Evolutionary conservation across 768 basidiomycete genomes (phyloP).

Genomic region (Suillus alpinus): DNA sequence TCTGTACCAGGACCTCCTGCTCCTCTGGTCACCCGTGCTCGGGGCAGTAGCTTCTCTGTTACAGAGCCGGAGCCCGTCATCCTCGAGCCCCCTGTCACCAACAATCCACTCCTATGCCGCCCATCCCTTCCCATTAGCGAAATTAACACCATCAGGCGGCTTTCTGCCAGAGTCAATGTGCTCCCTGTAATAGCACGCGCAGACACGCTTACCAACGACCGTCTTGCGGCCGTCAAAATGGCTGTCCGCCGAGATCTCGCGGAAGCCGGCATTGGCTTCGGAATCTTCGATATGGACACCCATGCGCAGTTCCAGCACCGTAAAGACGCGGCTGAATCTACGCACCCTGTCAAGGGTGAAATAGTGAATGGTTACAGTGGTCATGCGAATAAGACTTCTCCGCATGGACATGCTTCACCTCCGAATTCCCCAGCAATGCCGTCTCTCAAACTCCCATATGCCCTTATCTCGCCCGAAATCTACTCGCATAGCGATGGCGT

Average conservation of each 20-base stretch:
- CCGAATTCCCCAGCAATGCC: constrained; percentile 65
- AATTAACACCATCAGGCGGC: constrained; percentile 73
- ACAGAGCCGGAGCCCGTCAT: constrained; percentile 74
- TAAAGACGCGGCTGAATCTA: constrained; percentile 42
- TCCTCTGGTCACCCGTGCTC: constrained; percentile 65
- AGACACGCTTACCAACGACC: constrained; percentile 79
- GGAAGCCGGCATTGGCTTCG: constrained; percentile 83
- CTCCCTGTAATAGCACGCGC: constrained; percentile 83
- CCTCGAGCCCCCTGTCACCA: constrained; percentile 74
- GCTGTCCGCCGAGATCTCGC: constrained; percentile 80
- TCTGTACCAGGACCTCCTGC: constrained; percentile 63
- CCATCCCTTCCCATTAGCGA: constrained; percentile 68
- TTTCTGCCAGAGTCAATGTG: constrained; percentile 82
- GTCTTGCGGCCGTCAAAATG: constrained; percentile 73
- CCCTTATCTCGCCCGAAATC: constrained; percentile 78
- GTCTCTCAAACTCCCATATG: constrained; percentile 73
- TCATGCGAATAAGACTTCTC: constrained; percentile 50
- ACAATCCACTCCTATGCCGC: constrained; percentile 64
- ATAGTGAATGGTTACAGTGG: constrained; percentile 49
- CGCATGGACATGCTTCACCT: constrained; percentile 54
- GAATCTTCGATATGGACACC: constrained; percentile 80
- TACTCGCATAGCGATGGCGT: constrained; percentile 86
- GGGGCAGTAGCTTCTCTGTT: constrained; percentile 69
- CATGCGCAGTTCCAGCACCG: constrained; percentile 45
- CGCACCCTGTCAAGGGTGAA: constrained; percentile 47